Evolutionary conservation across 441 rosid species (phyloP), one percentile per base, ranked within the genome.

Genomic region (Flueggea neowawraea): DNA sequence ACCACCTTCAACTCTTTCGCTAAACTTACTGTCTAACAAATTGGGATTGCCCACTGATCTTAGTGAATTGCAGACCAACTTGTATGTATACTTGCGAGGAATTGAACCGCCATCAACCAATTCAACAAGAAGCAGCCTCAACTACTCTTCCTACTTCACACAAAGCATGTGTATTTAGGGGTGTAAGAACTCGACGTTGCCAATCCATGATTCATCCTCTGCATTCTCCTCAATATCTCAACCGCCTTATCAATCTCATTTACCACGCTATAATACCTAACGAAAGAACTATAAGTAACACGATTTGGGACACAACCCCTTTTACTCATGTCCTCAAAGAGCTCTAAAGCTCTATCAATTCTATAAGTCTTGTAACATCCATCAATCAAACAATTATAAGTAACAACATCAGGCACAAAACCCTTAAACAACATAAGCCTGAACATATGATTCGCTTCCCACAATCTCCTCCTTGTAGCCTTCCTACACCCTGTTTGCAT

Each of bases 311-410:
- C 76, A 74, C 88, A 88, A 4, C 84, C 91, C 76, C 84, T 80
- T 69, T 70, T 78, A 54, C 58, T 67, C 98, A 93, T 90, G 74
- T 90, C 92, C 33, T 85, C 83, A 50, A 86, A 75, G 69, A 88
- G 80, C 65, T 90, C 96, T 68, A 84, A 32, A n/a, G 92, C 95
- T 77, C 98, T 79, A 74, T 74, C 87, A 6, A 90, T 81, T 61
- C 93, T 75, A 57, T 74, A 62, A 5, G 92, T 88, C 77, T 88
- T 88, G 57, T 88, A 90, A 39, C 98, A 90, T 10, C 95, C 96
- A 60, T 93, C 90, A 39, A 93, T 90, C 90, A 90, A 79, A 63
- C 97, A 90, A 62, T 93, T 90, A 48, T 88, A 93, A 0, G 96
- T 82, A 15, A 90, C 92, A 52, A 85, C 86, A 81, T 93, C 97